A percentile compares a stretch with the other conserved stretches of the same genome.
phyloP scores from a whole-genome alignment of 2,329 filamentous ascomycete genomes.

The Aspergillus pseudoterreus region DNA sequence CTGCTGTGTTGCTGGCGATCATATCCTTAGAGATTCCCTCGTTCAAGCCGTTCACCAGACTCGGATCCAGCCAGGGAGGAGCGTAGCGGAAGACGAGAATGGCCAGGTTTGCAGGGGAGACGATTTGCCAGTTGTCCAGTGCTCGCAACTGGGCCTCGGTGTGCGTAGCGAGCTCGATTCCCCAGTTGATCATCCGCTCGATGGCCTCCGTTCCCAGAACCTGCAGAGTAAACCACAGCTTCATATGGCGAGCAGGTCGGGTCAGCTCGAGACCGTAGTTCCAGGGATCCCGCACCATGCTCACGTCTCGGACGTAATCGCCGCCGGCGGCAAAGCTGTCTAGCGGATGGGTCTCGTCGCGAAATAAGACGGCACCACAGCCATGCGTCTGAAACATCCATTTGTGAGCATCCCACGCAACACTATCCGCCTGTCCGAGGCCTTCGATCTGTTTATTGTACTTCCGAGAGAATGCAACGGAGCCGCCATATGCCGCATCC shows the following conservation, averaged over 20 bases:
- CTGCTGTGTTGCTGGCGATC: neutral
- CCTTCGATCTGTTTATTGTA: constrained; percentile 6
- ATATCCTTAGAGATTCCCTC: neutral
- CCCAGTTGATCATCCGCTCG: neutral
- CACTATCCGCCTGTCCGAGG: constrained; percentile 16
- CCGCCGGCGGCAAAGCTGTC: neutral
- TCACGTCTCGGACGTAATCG: neutral
- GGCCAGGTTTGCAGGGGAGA: neutral
- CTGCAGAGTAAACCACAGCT: neutral
- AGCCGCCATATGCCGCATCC: constrained; percentile 20
- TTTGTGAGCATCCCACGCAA: constrained; percentile 24
- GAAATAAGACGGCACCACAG: constrained; percentile 19
- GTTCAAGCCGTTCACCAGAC: neutral
- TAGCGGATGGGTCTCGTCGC: neutral
- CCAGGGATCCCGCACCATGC: neutral
- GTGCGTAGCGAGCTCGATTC: neutral
- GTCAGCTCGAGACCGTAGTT: neutral
- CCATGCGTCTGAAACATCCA: constrained; percentile 24
- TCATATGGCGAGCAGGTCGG: neutral
- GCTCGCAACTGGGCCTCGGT: neutral
- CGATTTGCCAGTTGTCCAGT: neutral
- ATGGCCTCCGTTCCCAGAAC: neutral
- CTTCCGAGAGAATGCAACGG: constrained; percentile 12
- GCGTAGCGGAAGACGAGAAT: neutral
- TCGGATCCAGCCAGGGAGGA: too few species aligned